Conservation (phyloP, 2,329 filamentous ascomycete species). For the Pseudocercospora vitis region DNA sequence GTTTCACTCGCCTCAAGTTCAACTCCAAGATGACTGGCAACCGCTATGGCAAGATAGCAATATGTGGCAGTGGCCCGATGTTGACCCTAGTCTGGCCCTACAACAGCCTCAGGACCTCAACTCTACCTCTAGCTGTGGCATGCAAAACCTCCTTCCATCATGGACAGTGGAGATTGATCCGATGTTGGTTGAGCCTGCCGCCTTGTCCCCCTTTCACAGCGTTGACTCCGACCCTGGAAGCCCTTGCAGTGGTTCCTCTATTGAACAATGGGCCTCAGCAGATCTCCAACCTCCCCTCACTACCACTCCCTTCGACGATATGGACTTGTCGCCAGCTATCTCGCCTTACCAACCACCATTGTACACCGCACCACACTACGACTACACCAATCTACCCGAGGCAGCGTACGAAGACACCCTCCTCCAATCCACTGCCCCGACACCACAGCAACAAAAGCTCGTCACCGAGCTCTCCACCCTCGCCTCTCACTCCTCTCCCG, state of each 20-base stretch:
- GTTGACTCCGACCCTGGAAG: conserved; percentile 1
- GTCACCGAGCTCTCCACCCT: background rate
- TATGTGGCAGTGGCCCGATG: background rate
- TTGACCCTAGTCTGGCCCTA: background rate
- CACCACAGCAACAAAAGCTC: background rate
- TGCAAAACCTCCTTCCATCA: background rate
- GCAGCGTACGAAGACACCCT: background rate
- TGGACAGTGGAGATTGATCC: background rate
- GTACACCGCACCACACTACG: background rate
- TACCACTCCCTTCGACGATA: background rate
- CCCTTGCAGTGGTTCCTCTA: background rate
- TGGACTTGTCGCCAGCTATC: background rate
- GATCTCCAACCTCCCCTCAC: background rate
- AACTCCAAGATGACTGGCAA: background rate
- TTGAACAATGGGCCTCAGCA: conserved; percentile 2
- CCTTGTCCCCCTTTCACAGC: background rate
- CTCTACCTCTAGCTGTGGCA: background rate
- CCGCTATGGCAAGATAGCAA: background rate
- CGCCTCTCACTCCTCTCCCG: background rate
- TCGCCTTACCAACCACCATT: background rate
- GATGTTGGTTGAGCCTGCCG: background rate
- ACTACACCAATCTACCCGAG: background rate
- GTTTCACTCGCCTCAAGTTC: background rate
- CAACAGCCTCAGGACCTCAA: background rate
- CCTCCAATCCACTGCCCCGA: background rate